Base-by-base conservation (phyloP, 208 protist genomes). In the Wallacemonas sp. region DNA sequence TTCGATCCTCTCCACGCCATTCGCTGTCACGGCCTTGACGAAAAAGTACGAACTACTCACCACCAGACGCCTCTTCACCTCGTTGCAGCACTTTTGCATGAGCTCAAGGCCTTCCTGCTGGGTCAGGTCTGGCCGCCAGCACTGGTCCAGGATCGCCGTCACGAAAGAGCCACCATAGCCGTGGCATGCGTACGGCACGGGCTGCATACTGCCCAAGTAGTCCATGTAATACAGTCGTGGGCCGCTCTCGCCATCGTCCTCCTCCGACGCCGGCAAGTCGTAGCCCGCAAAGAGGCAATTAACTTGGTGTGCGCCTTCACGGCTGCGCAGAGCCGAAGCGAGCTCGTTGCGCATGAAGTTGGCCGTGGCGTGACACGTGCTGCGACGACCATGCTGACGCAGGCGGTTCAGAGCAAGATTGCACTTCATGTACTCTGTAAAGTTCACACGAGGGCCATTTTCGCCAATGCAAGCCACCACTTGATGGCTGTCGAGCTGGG, bases 141-240 rank as follows among this genome's bases (percentile, higher is more conserved):
- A 64, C 21, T 84, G 81, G 70, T 98, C 97, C 45, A 98, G 79
- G 62, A 97, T 58, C 9, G 91, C 88, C 17, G 75, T 94, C 15
- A 93, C 86, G 68, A 98, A 98, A 22, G 89, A 80, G 6, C 75
- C 82, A 27, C 94, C 92, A 80, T 98, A 98, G 22, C 97, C 97
- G 72, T 98, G 97, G 68, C 88, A 88, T 41, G 80, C 92, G 75
- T 91, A 98, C 8, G 93, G 84, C 15, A 98, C 88, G 28, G 90
- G 75, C 63, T 96, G 83, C 78, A 98, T 31, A 8, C 90, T 94
- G 60, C 88, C 95, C 21, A 98, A 77, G 80, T 98, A 98, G 73
- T 98, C 97, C 67, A 98, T 76, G 75, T 95, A 98, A 75, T 96
- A 98, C 27, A 98, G 75, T 30, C 82, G 84, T 12, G 91, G 72